Conservation (phyloP, 225 moss, liverwort and hornwort genomes). For the Physcomitrium patens region DNA sequence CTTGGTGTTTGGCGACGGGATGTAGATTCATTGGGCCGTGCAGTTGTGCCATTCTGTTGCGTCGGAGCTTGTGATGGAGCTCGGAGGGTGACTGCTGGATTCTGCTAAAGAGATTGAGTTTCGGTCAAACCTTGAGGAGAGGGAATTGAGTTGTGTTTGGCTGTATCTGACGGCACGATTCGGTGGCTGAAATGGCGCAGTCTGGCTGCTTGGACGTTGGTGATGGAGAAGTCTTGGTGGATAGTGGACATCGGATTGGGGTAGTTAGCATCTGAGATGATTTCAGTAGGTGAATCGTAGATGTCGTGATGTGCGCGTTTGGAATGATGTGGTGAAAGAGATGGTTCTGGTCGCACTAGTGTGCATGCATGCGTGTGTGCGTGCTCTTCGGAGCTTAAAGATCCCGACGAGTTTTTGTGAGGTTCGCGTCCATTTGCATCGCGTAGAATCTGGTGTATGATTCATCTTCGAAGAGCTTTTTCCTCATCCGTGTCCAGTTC, state of each 20-base stretch:
- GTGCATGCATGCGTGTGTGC: neutral
- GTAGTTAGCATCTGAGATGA: constrained; percentile 19
- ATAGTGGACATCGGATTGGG: constrained; percentile 12
- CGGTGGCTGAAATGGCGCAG: neutral
- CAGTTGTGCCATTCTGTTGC: neutral
- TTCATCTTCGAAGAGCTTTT: constrained; percentile 10
- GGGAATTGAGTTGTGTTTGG: constrained; percentile 6
- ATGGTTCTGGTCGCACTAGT: constrained; percentile 3
- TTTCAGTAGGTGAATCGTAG: constrained; percentile 20
- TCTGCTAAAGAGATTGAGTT: neutral
- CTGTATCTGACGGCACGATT: constrained; percentile 12
- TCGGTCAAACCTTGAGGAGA: neutral
- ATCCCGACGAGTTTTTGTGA: constrained; percentile 6
- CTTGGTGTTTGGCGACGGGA: neutral
- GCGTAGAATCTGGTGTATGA: constrained; percentile 15
- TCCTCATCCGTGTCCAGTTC: constrained; percentile 24
- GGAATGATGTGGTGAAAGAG: constrained; percentile 13
- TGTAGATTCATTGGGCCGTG: constrained; percentile 6
- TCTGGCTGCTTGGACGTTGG: neutral
- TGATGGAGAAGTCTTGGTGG: neutral
- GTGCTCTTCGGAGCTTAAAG: constrained; percentile 14
- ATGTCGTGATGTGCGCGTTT: neutral
- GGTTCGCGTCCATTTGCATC: constrained; percentile 5
- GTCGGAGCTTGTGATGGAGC: neutral
- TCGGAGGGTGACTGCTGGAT: neutral